A percentile compares a stretch with the other conserved stretches of the same genome.
phyloP scores from a whole-genome alignment of 768 basidiomycete genomes.

The Boletus subcaerulescens region DNA sequence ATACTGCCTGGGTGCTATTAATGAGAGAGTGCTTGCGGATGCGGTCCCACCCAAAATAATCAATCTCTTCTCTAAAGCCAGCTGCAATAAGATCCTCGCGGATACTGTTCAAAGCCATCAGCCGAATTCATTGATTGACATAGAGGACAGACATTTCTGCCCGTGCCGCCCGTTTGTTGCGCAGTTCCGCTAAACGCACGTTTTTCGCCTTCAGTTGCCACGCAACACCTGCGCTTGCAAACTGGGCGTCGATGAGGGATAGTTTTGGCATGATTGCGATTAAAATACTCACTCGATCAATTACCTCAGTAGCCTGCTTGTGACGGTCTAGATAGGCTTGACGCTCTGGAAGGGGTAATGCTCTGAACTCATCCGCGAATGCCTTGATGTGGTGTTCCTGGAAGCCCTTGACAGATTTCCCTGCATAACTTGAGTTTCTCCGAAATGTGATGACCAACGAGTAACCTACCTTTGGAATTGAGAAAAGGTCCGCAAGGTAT shows the following conservation, averaged over 20 bases:
- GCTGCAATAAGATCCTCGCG: slow-evolving; percentile 12
- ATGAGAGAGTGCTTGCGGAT: slow-evolving; percentile 30
- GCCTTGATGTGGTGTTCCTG: slow-evolving; percentile 16
- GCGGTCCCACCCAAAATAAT: slow-evolving; percentile 32
- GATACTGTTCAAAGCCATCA: slow-evolving; percentile 18
- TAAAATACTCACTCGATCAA: slow-evolving; percentile 10
- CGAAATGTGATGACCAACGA: not conserved
- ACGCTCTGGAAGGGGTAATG: slow-evolving; percentile 13
- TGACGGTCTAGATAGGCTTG: slow-evolving; percentile 18
- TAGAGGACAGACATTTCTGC: slow-evolving; percentile 24
- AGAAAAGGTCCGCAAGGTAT: slow-evolving; percentile 28
- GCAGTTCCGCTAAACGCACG: slow-evolving; percentile 18
- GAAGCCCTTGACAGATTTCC: slow-evolving; percentile 20
- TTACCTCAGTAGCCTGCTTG: slow-evolving; percentile 6
- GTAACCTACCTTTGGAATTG: slow-evolving; percentile 18
- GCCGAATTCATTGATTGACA: not conserved
- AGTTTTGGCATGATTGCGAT: not conserved
- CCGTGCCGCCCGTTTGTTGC: slow-evolving; percentile 23
- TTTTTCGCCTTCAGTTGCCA: slow-evolving; percentile 24
- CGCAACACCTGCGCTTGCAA: slow-evolving; percentile 22
- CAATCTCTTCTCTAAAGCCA: slow-evolving; percentile 28
- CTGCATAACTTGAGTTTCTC: slow-evolving; percentile 12
- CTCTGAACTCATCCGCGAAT: slow-evolving; percentile 13
- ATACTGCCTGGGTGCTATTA: slow-evolving; percentile 21
- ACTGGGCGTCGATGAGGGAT: slow-evolving; percentile 21